These are phyloP conservation scores for Metschnikowia cerradonensis DNA, from an alignment of 805 yeast species.

Conservation along the genomic window DNA sequence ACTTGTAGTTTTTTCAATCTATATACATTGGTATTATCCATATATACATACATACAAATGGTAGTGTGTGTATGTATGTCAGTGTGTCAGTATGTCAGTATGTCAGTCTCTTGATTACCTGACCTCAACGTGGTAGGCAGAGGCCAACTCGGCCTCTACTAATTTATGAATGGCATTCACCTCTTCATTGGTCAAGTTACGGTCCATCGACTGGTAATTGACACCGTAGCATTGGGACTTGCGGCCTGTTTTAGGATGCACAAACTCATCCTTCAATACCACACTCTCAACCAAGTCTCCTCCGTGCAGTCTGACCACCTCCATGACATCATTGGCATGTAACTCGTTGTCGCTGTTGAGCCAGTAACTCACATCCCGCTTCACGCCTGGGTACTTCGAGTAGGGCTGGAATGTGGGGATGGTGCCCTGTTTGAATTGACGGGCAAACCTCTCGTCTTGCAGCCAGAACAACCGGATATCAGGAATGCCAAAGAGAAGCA, in stretches of 20 bases:
- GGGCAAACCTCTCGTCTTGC: slow-evolving; percentile 65
- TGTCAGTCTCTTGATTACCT: slow-evolving; percentile 22
- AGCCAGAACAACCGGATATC: slow-evolving; percentile 95
- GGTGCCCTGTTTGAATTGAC: slow-evolving; percentile 63
- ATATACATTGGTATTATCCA: neutral
- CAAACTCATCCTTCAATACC: slow-evolving; percentile 70
- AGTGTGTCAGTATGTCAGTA: too few species aligned
- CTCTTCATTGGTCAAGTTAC: slow-evolving; percentile 82
- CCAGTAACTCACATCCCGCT: slow-evolving; percentile 93
- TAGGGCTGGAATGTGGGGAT: slow-evolving; percentile 79
- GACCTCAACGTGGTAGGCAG: slow-evolving; percentile 54
- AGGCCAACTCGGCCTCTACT: slow-evolving; percentile 56
- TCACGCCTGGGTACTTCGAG: slow-evolving; percentile 85
- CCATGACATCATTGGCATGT: slow-evolving; percentile 93
- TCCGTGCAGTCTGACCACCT: slow-evolving; percentile 76
- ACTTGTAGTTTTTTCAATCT: too few species aligned
- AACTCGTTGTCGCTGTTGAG: slow-evolving; percentile 46
- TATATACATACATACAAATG: too few species aligned
- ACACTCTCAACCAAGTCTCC: slow-evolving; percentile 91
- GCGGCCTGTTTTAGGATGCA: slow-evolving; percentile 75
- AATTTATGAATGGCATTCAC: slow-evolving; percentile 67
- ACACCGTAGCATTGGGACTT: slow-evolving; percentile 84
- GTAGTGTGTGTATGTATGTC: too few species aligned
- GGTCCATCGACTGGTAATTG: slow-evolving; percentile 93
- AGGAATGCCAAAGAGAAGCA: slow-evolving; percentile 92